A percentile compares a stretch with the other conserved stretches of the same genome.
Evolutionary conservation across 2,329 filamentous ascomycete genomes (phyloP).

Genomic region (Claviceps purpurea): DNA sequence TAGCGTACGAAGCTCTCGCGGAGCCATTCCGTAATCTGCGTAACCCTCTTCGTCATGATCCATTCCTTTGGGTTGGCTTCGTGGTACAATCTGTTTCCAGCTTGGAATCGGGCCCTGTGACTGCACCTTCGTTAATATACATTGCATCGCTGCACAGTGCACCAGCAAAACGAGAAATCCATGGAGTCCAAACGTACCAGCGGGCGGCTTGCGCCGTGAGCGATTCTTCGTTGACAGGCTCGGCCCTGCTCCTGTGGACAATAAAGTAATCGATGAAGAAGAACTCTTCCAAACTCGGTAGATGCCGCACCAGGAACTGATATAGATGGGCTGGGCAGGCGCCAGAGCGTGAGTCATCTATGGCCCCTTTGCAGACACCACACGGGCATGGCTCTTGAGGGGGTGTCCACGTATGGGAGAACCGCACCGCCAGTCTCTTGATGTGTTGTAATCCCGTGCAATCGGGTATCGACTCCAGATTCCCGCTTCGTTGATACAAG

Average conservation of each 20-base stretch:
- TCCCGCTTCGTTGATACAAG: slow-evolving; percentile 14
- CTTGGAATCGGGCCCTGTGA: slow-evolving; percentile 3
- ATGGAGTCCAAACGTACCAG: neutral
- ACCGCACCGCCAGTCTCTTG: slow-evolving; percentile 27
- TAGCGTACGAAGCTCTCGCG: slow-evolving; percentile 24
- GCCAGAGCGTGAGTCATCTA: slow-evolving; percentile 14
- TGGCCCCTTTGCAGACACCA: slow-evolving; percentile 19
- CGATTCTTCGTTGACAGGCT: neutral
- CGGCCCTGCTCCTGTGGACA: slow-evolving; percentile 14
- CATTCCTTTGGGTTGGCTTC: slow-evolving; percentile 22
- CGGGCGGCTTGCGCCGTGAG: neutral
- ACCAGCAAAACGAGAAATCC: too few relatives aligned
- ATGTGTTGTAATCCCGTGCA: slow-evolving; percentile 20
- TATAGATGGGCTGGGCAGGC: slow-evolving; percentile 27
- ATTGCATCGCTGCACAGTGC: neutral
- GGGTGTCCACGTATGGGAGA: slow-evolving; percentile 28
- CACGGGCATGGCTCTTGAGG: slow-evolving; percentile 15
- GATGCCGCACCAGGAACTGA: slow-evolving; percentile 28
- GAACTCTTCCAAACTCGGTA: slow-evolving; percentile 28
- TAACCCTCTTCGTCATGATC: slow-evolving; percentile 22
- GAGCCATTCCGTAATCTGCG: slow-evolving; percentile 25
- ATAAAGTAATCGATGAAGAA: slow-evolving; percentile 32
- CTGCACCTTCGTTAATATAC: neutral
- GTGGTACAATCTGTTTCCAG: slow-evolving; percentile 14
- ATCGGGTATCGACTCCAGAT: slow-evolving; percentile 13